Conservation (phyloP, 1,139 yeast species). For the Magnusiomyces ingens region DNA sequence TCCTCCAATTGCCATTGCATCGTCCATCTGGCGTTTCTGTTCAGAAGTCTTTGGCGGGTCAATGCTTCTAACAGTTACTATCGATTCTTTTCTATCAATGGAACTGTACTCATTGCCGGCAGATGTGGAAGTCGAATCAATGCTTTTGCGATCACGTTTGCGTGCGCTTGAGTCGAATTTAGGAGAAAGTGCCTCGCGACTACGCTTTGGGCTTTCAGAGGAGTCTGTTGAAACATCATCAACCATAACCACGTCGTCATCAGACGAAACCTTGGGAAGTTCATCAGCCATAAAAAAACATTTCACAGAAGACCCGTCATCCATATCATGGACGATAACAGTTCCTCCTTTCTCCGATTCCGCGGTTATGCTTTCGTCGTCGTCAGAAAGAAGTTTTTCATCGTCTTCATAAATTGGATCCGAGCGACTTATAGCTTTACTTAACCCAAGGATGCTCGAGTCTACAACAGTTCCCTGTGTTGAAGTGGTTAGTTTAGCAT, state of each 20-base stretch:
- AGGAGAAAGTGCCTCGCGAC: neutral
- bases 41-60: neutral
- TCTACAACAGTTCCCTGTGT: too few species aligned
- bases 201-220: neutral
- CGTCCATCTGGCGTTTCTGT: conserved; percentile 9
- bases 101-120: neutral
- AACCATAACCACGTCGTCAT: neutral
- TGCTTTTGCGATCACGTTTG: neutral
- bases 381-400: too few species aligned
- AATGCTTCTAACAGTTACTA: neutral
- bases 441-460: too few species aligned
- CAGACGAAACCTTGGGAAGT: neutral
- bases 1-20: conserved; percentile 48
- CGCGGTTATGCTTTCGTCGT: too few species aligned
- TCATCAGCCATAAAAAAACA: neutral
- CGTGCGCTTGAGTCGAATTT: neutral
- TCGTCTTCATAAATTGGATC: too few species aligned
- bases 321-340: neutral
- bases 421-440: too few species aligned
- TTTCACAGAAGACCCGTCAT: neutral
- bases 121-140: neutral
- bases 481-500: too few species aligned
- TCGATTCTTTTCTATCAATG: neutral
- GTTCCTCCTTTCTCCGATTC: neutral
- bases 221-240: neutral